Evolutionary conservation across 1,284 basidiomycete species (phyloP), one percentile per base, ranked within the genome.

Genomic region (Pascua sp.): DNA sequence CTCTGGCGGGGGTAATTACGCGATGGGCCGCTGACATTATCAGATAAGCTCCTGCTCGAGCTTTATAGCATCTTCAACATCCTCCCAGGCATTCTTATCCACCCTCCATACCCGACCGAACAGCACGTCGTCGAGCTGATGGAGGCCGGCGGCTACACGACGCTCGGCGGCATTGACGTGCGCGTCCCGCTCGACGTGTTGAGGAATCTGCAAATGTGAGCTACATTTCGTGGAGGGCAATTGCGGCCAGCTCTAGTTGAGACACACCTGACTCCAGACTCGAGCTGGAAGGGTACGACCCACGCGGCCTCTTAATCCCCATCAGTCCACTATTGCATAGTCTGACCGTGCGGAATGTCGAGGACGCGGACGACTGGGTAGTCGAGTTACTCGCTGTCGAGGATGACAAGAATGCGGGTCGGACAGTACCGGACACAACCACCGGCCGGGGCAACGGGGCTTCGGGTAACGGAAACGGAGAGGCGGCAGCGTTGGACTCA

Each of bases 311-410:
- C 11, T 59, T 75, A 9, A 66, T 77, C 24, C 74, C 75, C 0
- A 44, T 56, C 8, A 69, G 65, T 44, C 66, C 68, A 0, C 64
- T 65, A 2, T 58, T 78, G 41, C 67, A 69, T 10, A 73, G 70
- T 43, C 53, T 78, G 61, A 75, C 72, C 2, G 68, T 78, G 16
- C 63, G 65, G 51, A 71, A 74, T 49, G 72, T 75, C 2, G 69
- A 68, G 51, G 75, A 78, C 55, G 76, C 61, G 2, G 76, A 78
- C 60, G 75, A 76, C 40, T 78, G 76, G 76, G 55, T 77, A 3
- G 66, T 66, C 18, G 74, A 73, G 39, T 63, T 78, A 7, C 55
- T 77, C 2, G 49, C 59, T 4, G 55, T 61, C 24, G 24, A 32
- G 4, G 24, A 32, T 32, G 24, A 32, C 24, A 32, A 32, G 24